Conservation (phyloP, 1,284 basidiomycete genomes). For the Pascua guehoae region DNA sequence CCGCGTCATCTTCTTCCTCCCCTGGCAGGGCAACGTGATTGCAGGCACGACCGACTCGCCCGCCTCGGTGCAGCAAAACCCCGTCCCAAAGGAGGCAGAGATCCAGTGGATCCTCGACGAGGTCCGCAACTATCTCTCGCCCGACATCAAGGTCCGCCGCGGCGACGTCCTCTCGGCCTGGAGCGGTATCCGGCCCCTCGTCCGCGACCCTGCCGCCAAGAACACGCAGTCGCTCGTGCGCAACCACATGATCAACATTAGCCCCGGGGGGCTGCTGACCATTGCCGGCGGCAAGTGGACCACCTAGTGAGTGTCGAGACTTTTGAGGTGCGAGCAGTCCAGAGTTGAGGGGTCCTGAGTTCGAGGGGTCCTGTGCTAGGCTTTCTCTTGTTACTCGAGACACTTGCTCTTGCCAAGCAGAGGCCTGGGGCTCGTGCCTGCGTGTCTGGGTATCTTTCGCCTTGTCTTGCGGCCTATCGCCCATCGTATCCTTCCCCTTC, state of each 20-base stretch:
- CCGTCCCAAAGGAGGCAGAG: constrained; percentile 84
- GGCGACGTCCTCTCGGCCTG: constrained; percentile 97
- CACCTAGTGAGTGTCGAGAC: constrained; percentile 62
- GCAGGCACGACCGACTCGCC: constrained; percentile 94
- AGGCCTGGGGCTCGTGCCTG: too few relatives aligned
- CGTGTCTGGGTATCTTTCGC: too few relatives aligned
- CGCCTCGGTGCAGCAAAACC: constrained; percentile 71
- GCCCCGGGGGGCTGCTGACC: constrained; percentile 76
- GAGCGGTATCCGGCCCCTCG: constrained; percentile 86
- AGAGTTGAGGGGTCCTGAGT: too few relatives aligned
- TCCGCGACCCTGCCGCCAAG: constrained; percentile 76
- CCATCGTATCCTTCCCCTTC: too few relatives aligned
- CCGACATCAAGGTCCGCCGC: constrained; percentile 88
- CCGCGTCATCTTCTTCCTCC: constrained; percentile 97
- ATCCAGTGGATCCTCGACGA: constrained; percentile 96
- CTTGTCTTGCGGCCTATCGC: too few relatives aligned
- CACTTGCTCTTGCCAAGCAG: too few relatives aligned
- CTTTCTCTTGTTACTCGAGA: too few relatives aligned
- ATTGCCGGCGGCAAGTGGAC: constrained; percentile 99
- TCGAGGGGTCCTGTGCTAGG: too few relatives aligned
- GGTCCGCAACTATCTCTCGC: constrained; percentile 72
- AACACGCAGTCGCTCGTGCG: constrained; percentile 84
- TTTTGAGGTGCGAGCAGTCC: too few relatives aligned
- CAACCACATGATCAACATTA: constrained; percentile 90
- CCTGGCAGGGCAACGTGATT: constrained; percentile 97